A percentile compares a stretch with the other conserved stretches of the same genome.
These are phyloP conservation scores for Rhizophlyctis rosea DNA, from an alignment of 192 early-diverging fungal genomes.

Conservation along the genomic window DNA sequence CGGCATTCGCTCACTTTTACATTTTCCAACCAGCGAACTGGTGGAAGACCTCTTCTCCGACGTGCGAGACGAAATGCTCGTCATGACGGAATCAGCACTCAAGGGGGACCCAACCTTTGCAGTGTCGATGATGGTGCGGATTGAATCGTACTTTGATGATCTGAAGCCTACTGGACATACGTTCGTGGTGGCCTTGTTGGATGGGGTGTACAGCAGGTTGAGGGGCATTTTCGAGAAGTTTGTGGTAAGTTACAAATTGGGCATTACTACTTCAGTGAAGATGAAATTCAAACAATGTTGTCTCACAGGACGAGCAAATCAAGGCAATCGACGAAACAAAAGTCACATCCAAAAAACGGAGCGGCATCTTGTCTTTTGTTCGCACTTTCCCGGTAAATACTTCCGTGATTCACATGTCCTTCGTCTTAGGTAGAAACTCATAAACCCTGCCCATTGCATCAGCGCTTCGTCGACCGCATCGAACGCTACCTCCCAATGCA, in stretches of 20 bases:
- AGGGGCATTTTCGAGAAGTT: conserved; percentile 75
- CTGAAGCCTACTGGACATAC: conserved; percentile 71
- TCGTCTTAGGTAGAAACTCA: too few species aligned
- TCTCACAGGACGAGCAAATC: conserved; percentile 74
- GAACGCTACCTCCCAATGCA: conserved; percentile 54
- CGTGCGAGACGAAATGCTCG: conserved; percentile 66
- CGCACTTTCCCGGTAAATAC: conserved; percentile 76
- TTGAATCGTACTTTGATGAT: conserved; percentile 68
- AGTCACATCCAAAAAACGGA: conserved; percentile 79
- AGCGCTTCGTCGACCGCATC: conserved; percentile 77
- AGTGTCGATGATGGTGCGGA: conserved; percentile 80
- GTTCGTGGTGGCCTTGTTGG: conserved; percentile 63
- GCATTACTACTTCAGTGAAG: conserved; percentile 3
- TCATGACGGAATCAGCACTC: conserved; percentile 70
- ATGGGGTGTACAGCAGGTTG: conserved; percentile 63
- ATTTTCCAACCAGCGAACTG: conserved; percentile 57
- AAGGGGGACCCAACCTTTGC: conserved; percentile 50
- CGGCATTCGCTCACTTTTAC: conserved; percentile 1
- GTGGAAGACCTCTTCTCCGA: conserved; percentile 77
- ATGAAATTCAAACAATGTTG: conserved; percentile 2
- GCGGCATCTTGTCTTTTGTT: conserved; percentile 86
- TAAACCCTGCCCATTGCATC: not conserved
- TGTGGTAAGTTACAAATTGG: conserved; percentile 28
- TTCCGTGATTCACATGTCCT: not conserved
- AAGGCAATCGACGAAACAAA: conserved; percentile 89